Evolutionary conservation across 2,329 filamentous ascomycete species (phyloP).

Genomic region (Graphium sp.): DNA sequence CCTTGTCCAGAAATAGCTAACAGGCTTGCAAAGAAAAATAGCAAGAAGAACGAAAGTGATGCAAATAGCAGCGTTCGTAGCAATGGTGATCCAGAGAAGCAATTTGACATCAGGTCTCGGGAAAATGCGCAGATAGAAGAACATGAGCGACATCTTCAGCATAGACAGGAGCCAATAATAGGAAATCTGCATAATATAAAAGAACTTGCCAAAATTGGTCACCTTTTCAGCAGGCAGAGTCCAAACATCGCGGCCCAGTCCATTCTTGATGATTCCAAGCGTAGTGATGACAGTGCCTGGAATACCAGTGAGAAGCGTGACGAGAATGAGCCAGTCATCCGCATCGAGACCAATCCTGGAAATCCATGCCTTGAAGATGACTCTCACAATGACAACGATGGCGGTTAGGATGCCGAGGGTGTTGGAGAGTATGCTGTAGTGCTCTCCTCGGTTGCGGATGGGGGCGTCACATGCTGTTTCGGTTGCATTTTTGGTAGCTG

Average conservation of each 20-base stretch:
- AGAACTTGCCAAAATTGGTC: slow-evolving; percentile 18
- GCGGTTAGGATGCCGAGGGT: slow-evolving; percentile 15
- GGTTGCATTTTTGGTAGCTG: slow-evolving; percentile 10
- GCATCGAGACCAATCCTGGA: slow-evolving; percentile 14
- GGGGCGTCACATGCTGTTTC: slow-evolving; percentile 10
- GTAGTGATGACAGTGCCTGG: slow-evolving; percentile 13
- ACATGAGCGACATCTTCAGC: slow-evolving; percentile 27
- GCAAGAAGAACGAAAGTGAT: slow-evolving; percentile 19
- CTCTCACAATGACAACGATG: slow-evolving; percentile 18
- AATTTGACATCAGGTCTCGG: slow-evolving; percentile 15
- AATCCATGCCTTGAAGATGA: slow-evolving; percentile 15
- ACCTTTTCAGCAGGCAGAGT: slow-evolving; percentile 19
- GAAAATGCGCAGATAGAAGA: slow-evolving; percentile 34
- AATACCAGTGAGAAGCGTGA: slow-evolving; percentile 10
- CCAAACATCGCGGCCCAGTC: slow-evolving; percentile 28
- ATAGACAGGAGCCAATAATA: slow-evolving; percentile 24
- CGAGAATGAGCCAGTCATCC: slow-evolving; percentile 18
- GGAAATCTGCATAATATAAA: slow-evolving; percentile 19
- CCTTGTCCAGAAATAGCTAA: slow-evolving; percentile 28
- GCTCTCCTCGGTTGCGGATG: slow-evolving; percentile 12
- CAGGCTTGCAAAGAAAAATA: slow-evolving; percentile 28
- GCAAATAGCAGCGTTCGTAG: slow-evolving; percentile 16
- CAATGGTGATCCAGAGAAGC: slow-evolving; percentile 19
- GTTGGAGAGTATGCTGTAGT: slow-evolving; percentile 14
- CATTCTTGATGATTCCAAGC: slow-evolving; percentile 13